A percentile compares a stretch with the other conserved stretches of the same genome.
phyloP scores from a whole-genome alignment of 1,139 yeast species.

The Williopsis jadinii region DNA sequence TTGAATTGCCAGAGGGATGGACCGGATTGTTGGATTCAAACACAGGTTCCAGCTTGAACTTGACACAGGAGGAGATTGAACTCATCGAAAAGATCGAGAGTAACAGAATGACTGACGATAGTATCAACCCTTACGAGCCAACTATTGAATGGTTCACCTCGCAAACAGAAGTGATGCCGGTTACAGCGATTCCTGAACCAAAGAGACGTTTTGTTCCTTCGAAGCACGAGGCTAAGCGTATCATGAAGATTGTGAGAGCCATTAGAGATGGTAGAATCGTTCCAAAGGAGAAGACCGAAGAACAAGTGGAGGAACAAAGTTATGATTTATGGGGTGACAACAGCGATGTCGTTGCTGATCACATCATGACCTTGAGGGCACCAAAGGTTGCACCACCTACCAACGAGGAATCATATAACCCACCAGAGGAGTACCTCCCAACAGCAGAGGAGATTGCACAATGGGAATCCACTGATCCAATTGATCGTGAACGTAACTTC shows the following conservation, averaged over 20 bases:
- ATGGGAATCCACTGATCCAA: constrained; percentile 69
- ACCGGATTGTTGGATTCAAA: constrained; percentile 89
- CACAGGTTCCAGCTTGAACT: constrained; percentile 82
- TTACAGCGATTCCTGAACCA: constrained; percentile 92
- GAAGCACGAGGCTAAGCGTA: constrained; percentile 90
- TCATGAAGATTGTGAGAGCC: constrained; percentile 94
- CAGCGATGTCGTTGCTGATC: constrained; percentile 50
- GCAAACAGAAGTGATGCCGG: constrained; percentile 82
- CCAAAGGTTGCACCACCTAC: constrained; percentile 96
- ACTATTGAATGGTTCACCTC: constrained; percentile 93
- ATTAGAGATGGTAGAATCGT: constrained; percentile 93
- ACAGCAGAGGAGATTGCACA: constrained; percentile 69
- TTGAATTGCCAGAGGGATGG: constrained; percentile 97
- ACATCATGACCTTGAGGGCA: constrained; percentile 87
- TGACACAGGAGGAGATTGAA: constrained; percentile 86
- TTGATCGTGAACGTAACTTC: constrained; percentile 73
- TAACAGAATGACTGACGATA: constrained; percentile 78
- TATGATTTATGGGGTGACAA: constrained; percentile 85
- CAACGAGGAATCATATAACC: constrained; percentile 92
- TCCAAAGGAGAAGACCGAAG: constrained; percentile 51
- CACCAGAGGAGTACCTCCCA: constrained; percentile 89
- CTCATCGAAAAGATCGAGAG: constrained; percentile 79
- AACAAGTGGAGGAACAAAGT: constrained; percentile 44
- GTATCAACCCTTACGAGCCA: constrained; percentile 85
- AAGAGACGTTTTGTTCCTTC: constrained; percentile 96